Evolutionary conservation across 163 green algal genomes (phyloP).

Genomic region (Coccomyxa subellipsoidea): DNA sequence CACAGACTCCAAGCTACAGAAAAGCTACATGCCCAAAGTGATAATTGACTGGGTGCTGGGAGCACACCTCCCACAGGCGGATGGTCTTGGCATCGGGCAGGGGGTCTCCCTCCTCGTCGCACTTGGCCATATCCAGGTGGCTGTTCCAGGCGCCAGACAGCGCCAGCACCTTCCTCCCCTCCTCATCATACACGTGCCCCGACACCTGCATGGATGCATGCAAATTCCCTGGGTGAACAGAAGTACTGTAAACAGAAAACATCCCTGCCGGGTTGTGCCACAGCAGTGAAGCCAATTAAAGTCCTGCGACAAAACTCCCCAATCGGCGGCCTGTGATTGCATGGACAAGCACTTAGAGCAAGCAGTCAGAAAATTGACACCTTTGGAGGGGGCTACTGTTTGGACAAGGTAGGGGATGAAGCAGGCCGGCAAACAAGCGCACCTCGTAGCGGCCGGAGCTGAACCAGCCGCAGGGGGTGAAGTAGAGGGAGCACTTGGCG

Average conservation of each 20-base stretch:
- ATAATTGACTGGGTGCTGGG: too few relatives aligned
- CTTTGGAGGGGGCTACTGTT: background rate
- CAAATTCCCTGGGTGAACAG: too few relatives aligned
- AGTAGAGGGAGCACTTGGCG: slow-evolving; percentile 72
- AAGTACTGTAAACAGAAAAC: too few relatives aligned
- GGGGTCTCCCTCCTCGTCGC: slow-evolving; percentile 63
- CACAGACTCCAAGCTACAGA: too few relatives aligned
- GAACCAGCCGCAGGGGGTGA: slow-evolving; percentile 90
- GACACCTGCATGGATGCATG: slow-evolving; percentile 37
- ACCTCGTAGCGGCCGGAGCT: slow-evolving; percentile 72
- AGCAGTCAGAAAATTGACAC: background rate
- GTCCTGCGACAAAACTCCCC: background rate
- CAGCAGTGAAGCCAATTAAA: background rate
- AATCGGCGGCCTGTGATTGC: too few relatives aligned
- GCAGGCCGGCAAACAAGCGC: background rate
- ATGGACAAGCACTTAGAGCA: too few relatives aligned
- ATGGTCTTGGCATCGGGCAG: slow-evolving; percentile 41
- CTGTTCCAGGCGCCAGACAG: slow-evolving; percentile 89
- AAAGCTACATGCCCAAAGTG: too few relatives aligned
- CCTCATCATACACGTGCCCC: slow-evolving; percentile 46
- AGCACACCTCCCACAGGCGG: slow-evolving; percentile 66
- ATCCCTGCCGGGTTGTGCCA: too few relatives aligned
- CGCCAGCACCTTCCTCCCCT: slow-evolving; percentile 40
- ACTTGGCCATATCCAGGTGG: slow-evolving; percentile 68
- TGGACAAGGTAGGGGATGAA: background rate